phyloP scores from a whole-genome alignment of 1,284 basidiomycete genomes.

The Chondrostereum purpureum region DNA sequence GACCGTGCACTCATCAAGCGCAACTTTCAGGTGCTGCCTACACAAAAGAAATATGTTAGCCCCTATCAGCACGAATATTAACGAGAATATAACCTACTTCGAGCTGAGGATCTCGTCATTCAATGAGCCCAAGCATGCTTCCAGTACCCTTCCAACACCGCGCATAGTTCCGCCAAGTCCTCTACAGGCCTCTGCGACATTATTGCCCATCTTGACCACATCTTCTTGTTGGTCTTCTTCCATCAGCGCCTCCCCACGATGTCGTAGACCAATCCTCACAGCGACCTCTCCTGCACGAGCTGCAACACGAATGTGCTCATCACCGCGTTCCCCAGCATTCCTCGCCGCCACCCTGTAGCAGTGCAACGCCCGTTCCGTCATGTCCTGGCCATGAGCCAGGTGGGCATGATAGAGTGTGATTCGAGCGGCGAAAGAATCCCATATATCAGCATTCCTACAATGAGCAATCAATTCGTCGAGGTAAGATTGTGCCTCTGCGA shows the following conservation, averaged over 20 bases:
- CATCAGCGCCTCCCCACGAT: slow-evolving; percentile 12
- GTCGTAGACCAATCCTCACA: slow-evolving; percentile 44
- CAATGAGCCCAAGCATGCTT: slow-evolving; percentile 33
- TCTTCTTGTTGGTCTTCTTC: slow-evolving; percentile 17
- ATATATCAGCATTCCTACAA: slow-evolving; percentile 50
- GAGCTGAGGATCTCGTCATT: slow-evolving; percentile 48
- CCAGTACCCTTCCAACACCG: slow-evolving; percentile 47
- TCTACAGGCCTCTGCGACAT: slow-evolving; percentile 37
- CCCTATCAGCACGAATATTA: slow-evolving; percentile 13
- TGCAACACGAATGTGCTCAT: slow-evolving; percentile 47
- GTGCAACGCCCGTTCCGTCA: slow-evolving; percentile 40
- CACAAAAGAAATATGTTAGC: neutral
- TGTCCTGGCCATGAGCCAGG: slow-evolving; percentile 55
- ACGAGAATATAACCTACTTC: slow-evolving; percentile 39
- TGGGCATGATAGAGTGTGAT: slow-evolving; percentile 66
- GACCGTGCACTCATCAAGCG: slow-evolving; percentile 47
- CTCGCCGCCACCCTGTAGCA: slow-evolving; percentile 58
- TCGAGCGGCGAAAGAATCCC: slow-evolving; percentile 48
- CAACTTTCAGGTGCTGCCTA: slow-evolving; percentile 56
- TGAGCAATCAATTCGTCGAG: slow-evolving; percentile 54
- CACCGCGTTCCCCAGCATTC: slow-evolving; percentile 32
- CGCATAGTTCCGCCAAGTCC: slow-evolving; percentile 50
- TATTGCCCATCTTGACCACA: slow-evolving; percentile 26
- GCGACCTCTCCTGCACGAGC: slow-evolving; percentile 56
- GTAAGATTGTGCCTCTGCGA: slow-evolving; percentile 47